Evolutionary conservation across 2,329 filamentous ascomycete genomes (phyloP), one percentile per base, ranked within the genome.

Genomic region (Aspergillus sp.): DNA sequence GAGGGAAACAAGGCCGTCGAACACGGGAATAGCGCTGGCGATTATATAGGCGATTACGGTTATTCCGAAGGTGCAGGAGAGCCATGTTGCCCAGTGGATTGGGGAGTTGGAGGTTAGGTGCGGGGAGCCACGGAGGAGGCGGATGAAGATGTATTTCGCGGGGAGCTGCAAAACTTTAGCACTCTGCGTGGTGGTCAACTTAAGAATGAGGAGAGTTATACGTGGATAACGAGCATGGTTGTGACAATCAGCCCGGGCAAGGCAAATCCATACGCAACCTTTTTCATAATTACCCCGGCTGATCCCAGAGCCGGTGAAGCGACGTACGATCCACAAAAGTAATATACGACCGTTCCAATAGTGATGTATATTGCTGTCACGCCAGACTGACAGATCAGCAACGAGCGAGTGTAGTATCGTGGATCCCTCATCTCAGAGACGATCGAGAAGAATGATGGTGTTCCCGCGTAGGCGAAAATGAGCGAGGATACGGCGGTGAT

Each of bases 241-340:
- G 67, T 69, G 54, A 74, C 71, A 31, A 76, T 59, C 56, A 80
- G 59, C 0, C 74, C 74, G 1, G 71, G 72, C n/a, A 77, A 59
- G 2, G 71, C 74, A 54, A 77, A 65, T 8, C 80, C 81, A 58
- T 83, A 83, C 53, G 72, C 74, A 17, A 82, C 69, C 64, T 78
- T 82, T 72, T 83, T 83, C 54, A 82, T 71, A 0, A 66, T 51
- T 0, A 38, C 7, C 0, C 81, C 81, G 1, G 80, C 81, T 31
- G 79, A 81, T 2, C 80, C 82, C 5, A 84, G 74, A 1, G 80
- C 80, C 0, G 81, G 82, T 0, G 80, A 82, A 0, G 81, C 76
- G 4, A 84, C 78, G 54, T 76, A 80, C 0, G 77, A 78, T 0
- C 82, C 81, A 62, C 79, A 81, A 64, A 72, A 83, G 62, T 76